These are phyloP conservation scores for Primulina huaijiensis DNA, from an alignment of 257 asterid genomes.

Conservation along the genomic window DNA sequence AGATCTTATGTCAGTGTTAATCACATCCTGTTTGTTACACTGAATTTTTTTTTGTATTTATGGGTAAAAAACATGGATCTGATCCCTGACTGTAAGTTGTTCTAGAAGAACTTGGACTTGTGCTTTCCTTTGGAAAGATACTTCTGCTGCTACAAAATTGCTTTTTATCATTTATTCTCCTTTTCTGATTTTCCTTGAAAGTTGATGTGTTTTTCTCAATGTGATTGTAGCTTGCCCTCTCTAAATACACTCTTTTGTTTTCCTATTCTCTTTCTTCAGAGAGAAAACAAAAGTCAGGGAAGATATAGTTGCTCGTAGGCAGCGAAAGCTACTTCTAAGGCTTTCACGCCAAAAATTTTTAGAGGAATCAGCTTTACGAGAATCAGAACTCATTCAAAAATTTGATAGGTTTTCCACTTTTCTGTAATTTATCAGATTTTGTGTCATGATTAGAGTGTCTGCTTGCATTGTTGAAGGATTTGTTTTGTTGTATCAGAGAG, in stretches of 20 bases:
- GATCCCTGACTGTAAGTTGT: slow-evolving; percentile 1
- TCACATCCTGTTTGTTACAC: background rate
- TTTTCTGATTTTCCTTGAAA: background rate
- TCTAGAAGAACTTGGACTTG: background rate
- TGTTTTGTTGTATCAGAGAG: slow-evolving; percentile 53
- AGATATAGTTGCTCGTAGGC: slow-evolving; percentile 82
- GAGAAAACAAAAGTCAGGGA: slow-evolving; percentile 77
- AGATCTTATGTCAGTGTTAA: background rate
- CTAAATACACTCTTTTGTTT: slow-evolving; percentile 20
- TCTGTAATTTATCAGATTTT: slow-evolving; percentile 15
- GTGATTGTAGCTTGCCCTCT: slow-evolving; percentile 17
- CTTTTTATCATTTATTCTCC: slow-evolving; percentile 4
- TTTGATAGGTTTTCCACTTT: slow-evolving; percentile 62
- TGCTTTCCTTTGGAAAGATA: background rate
- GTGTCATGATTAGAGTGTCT: slow-evolving; percentile 10
- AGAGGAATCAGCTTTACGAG: slow-evolving; percentile 87
- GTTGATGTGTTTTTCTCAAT: slow-evolving; percentile 14
- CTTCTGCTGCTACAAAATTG: background rate
- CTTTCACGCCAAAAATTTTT: slow-evolving; percentile 65
- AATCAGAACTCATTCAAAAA: slow-evolving; percentile 83
- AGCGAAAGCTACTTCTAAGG: slow-evolving; percentile 67
- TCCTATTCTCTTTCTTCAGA: slow-evolving; percentile 38
- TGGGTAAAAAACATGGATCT: background rate
- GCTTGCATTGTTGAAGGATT: slow-evolving; percentile 9
- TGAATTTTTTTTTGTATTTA: slow-evolving; percentile 7